A percentile compares a stretch with the other conserved stretches of the same genome.
phyloP scores from a whole-genome alignment of 2,329 filamentous ascomycete species.

The Gremmenia infestans region DNA sequence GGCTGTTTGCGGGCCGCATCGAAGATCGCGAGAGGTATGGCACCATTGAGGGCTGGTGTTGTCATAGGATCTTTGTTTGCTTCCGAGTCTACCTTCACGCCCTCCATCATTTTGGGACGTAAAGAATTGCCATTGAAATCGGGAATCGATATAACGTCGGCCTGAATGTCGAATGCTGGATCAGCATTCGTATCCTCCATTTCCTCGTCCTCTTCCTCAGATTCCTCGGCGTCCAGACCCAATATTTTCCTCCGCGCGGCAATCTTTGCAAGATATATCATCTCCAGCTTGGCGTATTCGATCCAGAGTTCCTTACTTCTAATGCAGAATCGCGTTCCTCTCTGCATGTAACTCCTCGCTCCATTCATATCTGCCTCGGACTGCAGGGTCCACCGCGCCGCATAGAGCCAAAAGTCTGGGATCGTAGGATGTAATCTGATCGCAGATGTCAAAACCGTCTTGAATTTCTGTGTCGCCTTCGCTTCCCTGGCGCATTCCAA shows the following conservation, averaged over 20 bases:
- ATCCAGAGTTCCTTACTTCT: constrained; percentile 71
- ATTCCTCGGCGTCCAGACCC: constrained; percentile 50
- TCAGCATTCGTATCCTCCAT: constrained; percentile 40
- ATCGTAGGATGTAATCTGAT: constrained; percentile 83
- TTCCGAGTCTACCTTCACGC: constrained; percentile 50
- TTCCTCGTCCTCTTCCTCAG: constrained; percentile 38
- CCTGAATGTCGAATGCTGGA: constrained; percentile 31
- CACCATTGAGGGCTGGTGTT: constrained; percentile 84
- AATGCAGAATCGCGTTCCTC: constrained; percentile 85
- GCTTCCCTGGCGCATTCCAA: constrained; percentile 72
- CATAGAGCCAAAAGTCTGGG: constrained; percentile 75
- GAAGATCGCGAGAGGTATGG: constrained; percentile 88
- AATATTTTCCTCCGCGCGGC: constrained; percentile 66
- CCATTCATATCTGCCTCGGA: constrained; percentile 80
- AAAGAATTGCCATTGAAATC: constrained; percentile 37
- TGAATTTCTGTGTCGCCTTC: constrained; percentile 62
- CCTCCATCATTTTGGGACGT: constrained; percentile 42
- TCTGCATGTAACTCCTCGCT: constrained; percentile 80
- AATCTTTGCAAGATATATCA: constrained; percentile 84
- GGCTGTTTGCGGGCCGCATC: constrained; percentile 78
- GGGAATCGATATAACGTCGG: constrained; percentile 54
- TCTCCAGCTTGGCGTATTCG: constrained; percentile 86
- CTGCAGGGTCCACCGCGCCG: constrained; percentile 75
- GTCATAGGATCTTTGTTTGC: constrained; percentile 34
- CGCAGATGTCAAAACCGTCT: constrained; percentile 59